Evolutionary conservation across 768 basidiomycete genomes (phyloP).

Genomic region (Trametes coccinea): DNA sequence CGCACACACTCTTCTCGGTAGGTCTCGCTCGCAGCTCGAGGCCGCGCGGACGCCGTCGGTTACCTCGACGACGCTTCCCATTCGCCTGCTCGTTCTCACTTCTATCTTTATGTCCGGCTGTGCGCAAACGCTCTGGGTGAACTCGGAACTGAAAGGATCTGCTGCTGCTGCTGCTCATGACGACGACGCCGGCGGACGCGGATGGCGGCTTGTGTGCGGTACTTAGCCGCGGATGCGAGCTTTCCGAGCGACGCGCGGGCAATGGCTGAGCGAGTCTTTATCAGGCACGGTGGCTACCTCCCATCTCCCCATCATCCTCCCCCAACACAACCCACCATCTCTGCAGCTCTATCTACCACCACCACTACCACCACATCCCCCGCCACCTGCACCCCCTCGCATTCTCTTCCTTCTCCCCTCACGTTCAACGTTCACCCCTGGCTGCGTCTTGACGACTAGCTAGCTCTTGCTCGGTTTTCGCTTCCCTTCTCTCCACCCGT

Average conservation of each 20-base stretch:
- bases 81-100: background rate
- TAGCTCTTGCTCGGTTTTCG: background rate
- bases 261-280: background rate
- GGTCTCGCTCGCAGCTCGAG: conserved; percentile 6
- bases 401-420: background rate
- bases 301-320: conserved; percentile 4
- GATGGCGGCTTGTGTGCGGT: background rate
- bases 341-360: background rate
- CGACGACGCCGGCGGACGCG: background rate
- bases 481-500: background rate
- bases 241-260: background rate
- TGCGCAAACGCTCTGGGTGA: background rate
- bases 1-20: background rate
- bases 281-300: background rate
- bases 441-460: conserved; percentile 3
- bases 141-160: background rate
- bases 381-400: background rate
- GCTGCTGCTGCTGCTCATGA: background rate
- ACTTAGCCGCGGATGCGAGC: background rate
- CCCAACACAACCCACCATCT: background rate
- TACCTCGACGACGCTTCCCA: conserved; percentile 5
- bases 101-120: background rate
- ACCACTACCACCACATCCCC: conserved; percentile 13
- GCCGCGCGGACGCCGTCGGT: background rate
- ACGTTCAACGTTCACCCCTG: background rate